Base-by-base conservation (phyloP, 2,329 filamentous ascomycete genomes). In the Pseudogymnoascus sp. region DNA sequence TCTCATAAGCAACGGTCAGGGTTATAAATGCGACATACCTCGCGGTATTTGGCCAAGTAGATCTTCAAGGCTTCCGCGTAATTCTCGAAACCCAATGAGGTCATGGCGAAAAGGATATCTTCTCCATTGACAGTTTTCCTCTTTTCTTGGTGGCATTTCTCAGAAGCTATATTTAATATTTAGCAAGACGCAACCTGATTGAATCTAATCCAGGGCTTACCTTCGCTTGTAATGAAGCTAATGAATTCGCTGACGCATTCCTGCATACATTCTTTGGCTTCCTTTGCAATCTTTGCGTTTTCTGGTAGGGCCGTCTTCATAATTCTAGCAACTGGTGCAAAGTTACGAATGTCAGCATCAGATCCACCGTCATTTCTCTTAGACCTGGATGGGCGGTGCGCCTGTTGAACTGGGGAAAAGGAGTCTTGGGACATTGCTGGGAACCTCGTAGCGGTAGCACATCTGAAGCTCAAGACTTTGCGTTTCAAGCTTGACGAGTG, bases 171-270 rank as follows among this genome's bases (percentile, higher is more conserved):
- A 68, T 68, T 67, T 59, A 65, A 70, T 68, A 66, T 64, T 60
- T 68, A 61, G 57, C 38, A 57, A 62, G 18, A 32, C 61, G 60
- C 47, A 64, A 64, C 60, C 61, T 57, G 50, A 65, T 62, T 58
- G 14, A 35, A 38, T 38, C 34, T n/a, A 58, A 38, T 58, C 32
- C 18, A 28, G 57, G 43, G 58, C 88, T 72, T 75, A 96, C 94
- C 94, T 82, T 99, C 94, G 75, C 93, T 97, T 35, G 94, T 99
- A 73, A 99, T 97, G 81, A 99, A 99, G 6, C 91, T 96, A 79
- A 99, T 99, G 76, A 99, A 99, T 78, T 99, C 94, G 85, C 92
- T 97, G 62, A 99, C 94, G 73, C 94, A 99, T 76, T 99, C 94
- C 76, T 99, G 94, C 94, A 99, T 97, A 77, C 94, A 99, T 74